Base-by-base conservation (phyloP, 176 grass and related monocot species). In the Bothriochloa decipiens region DNA sequence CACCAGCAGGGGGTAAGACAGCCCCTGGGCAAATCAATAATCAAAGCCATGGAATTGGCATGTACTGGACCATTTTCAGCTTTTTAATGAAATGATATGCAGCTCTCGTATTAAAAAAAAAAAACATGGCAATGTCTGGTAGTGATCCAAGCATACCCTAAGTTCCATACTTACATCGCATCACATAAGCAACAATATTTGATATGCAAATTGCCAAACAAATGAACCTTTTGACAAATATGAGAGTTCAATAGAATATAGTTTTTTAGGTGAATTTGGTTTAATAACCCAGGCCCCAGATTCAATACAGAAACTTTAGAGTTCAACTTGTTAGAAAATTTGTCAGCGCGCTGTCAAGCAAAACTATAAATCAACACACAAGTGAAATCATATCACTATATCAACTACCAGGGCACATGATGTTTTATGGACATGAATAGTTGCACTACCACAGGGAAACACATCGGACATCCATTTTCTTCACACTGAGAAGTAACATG, bases 401-500 rank as follows among this genome's bases (percentile, higher is more conserved):
- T 64, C 61, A 41, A 18, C 36, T n/a, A 74, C 47, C 68, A 68
- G 46, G 46, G 4, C 13, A n/a, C 22, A 6, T 45, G 65, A 72
- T 76, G 23, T 43, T 55, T 25, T 29, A 82, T 17, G 57, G 16
- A 42, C 65, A 82, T 82, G 15, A 85, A 65, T 50, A 55, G n/a
- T n/a, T 45, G 43, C 68, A 18, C 10, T 66, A 28, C 0, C 23
- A 65, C 3, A 52, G 2, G 27, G 40, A 22, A 72, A 65, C 3
- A 64, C 1, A 11, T 68, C 14, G 0, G 0, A 70, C 3, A 9
- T 23, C 32, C 57, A 40, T 68, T 80, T 39, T 25, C 52, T 76
- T 85, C 28, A 68, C 68, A 10, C 27, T 75, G 33, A 26, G 74
- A 58, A 82, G 63, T 18, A 84, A 52, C 67, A 79, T 61, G 50